Conservation (phyloP, 2,329 filamentous ascomycete species). For the Talaromyces marneffei region DNA sequence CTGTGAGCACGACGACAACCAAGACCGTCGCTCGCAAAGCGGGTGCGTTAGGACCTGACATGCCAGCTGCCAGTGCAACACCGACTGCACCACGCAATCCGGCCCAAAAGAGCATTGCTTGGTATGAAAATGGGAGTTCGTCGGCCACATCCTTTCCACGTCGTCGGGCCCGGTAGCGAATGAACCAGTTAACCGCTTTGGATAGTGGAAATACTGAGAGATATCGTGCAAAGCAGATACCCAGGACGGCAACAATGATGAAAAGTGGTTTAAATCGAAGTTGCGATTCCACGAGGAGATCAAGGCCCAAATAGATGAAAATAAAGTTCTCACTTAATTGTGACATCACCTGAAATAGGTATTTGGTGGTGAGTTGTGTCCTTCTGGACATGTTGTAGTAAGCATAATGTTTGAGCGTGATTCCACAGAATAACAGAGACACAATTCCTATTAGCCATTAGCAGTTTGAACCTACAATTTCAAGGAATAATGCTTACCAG, state of each 20-base stretch:
- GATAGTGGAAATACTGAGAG: constrained; percentile 92
- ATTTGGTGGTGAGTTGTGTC: constrained; percentile 96
- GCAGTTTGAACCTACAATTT: constrained; percentile 4
- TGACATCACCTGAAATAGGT: constrained; percentile 88
- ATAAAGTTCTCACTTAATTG: constrained; percentile 99
- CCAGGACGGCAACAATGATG: constrained; percentile 84
- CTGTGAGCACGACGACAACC: constrained; percentile 92
- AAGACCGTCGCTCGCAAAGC: constrained; percentile 91
- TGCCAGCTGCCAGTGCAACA: constrained; percentile 83
- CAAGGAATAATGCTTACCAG: constrained; percentile 56
- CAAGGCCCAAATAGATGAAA: constrained; percentile 95
- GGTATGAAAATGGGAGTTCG: constrained; percentile 89
- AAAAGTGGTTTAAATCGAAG: constrained; percentile 90
- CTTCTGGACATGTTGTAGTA: constrained; percentile 99
- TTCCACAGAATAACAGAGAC: constrained; percentile 92
- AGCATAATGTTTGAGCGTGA: constrained; percentile 96
- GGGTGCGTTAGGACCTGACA: constrained; percentile 73
- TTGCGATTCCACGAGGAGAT: constrained; percentile 84
- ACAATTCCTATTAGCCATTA: constrained; percentile 68
- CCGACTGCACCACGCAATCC: constrained; percentile 92
- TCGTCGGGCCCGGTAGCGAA: constrained; percentile 74
- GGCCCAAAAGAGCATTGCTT: constrained; percentile 99
- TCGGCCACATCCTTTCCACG: constrained; percentile 72
- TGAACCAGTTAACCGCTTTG: constrained; percentile 83
- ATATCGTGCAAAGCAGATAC: constrained; percentile 89